Conservation (phyloP, 441 rosid genomes). For the Melastoma candidum region DNA sequence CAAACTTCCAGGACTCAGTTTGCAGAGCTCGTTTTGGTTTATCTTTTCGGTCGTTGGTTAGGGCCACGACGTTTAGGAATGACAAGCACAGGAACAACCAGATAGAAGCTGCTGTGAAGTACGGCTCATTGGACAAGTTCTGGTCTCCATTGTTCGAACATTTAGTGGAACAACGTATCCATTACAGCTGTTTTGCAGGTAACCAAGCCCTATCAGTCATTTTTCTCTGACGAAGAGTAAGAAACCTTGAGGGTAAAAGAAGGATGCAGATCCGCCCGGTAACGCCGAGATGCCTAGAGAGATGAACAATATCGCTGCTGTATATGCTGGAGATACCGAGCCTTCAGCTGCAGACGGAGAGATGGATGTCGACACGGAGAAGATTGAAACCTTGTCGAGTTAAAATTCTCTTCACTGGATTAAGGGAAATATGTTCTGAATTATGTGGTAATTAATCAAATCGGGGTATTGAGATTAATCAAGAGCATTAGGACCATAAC, state of each 20-base stretch:
- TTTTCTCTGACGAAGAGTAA: constrained; percentile 54
- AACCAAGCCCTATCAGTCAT: constrained; percentile 52
- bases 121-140: constrained; percentile 56
- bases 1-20: background rate
- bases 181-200: constrained; percentile 34
- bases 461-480: constrained; percentile 15
- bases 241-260: constrained; percentile 30
- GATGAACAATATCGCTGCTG: constrained; percentile 13
- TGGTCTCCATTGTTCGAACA: background rate
- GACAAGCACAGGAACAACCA: constrained; percentile 79
- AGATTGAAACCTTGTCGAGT: background rate
- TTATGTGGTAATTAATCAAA: no score
- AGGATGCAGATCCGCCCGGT: constrained; percentile 19
- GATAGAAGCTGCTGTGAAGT: constrained; percentile 60
- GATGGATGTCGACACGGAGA: constrained; percentile 21
- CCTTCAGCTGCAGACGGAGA: constrained; percentile 22
- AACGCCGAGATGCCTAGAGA: constrained; percentile 14
- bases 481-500: constrained; percentile 54
- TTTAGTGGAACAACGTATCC: background rate
- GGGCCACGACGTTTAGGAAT: constrained; percentile 52
- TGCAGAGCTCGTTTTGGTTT: constrained; percentile 3
- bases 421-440: no score
- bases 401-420: no score
- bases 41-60: constrained; percentile 74
- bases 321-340: constrained; percentile 22